phyloP scores from a whole-genome alignment of 768 basidiomycete species.

The Termitomyces heimii region DNA sequence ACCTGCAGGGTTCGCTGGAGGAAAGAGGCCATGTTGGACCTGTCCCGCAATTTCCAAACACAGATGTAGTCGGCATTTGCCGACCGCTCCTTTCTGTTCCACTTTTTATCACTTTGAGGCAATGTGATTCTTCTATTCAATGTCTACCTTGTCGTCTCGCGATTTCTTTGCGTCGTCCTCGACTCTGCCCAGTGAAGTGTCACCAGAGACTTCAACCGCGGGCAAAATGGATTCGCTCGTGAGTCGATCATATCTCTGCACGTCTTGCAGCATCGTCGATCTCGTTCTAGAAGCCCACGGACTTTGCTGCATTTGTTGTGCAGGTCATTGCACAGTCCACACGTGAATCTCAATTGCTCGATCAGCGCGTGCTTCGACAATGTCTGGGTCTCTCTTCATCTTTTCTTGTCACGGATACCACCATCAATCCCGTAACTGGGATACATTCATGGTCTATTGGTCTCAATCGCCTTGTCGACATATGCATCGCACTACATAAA shows the following conservation, averaged over 20 bases:
- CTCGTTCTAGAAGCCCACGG: slow-evolving; percentile 33
- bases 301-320: slow-evolving; percentile 58
- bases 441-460: slow-evolving; percentile 60
- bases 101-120: neutral
- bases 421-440: slow-evolving; percentile 54
- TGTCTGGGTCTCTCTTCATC: slow-evolving; percentile 70
- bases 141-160: slow-evolving; percentile 6
- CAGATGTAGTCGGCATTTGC: slow-evolving; percentile 6
- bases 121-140: neutral
- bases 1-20: slow-evolving; percentile 28
- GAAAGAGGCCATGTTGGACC: slow-evolving; percentile 18
- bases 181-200: neutral
- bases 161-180: slow-evolving; percentile 10
- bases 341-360: slow-evolving; percentile 36
- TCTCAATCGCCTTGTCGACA: slow-evolving; percentile 63
- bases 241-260: neutral
- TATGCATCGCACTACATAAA: slow-evolving; percentile 65
- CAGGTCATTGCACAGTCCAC: slow-evolving; percentile 48
- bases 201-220: neutral
- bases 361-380: slow-evolving; percentile 57
- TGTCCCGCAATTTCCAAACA: neutral
- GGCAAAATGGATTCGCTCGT: slow-evolving; percentile 6
- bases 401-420: slow-evolving; percentile 72
- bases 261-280: neutral
- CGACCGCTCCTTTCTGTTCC: slow-evolving; percentile 1